Conservation (phyloP, 768 basidiomycete species). For the Phaeolepiota aurea region DNA sequence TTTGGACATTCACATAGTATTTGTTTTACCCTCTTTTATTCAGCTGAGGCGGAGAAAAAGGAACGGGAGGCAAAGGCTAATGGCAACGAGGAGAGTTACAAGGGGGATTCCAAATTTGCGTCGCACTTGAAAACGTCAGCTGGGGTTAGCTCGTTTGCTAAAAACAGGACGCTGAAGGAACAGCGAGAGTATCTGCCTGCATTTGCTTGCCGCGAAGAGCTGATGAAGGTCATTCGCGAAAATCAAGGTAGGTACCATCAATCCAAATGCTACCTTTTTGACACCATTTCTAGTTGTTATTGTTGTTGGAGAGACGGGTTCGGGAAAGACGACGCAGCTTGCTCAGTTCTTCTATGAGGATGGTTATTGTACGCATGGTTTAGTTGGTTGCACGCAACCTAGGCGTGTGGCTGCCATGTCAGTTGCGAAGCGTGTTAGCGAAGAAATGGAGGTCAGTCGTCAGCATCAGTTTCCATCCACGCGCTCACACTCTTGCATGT, state of each 20-base stretch:
- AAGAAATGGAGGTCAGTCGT: constrained; percentile 88
- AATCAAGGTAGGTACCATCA: constrained; percentile 72
- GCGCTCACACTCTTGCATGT: background rate
- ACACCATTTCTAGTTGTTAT: constrained; percentile 56
- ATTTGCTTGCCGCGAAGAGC: constrained; percentile 92
- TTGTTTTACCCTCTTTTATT: constrained; percentile 21
- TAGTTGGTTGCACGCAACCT: constrained; percentile 97
- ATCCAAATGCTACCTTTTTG: constrained; percentile 5
- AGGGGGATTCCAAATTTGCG: constrained; percentile 96
- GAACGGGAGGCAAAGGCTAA: constrained; percentile 44
- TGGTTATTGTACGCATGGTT: constrained; percentile 82
- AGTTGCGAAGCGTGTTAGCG: constrained; percentile 98
- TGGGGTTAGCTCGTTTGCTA: constrained; percentile 77
- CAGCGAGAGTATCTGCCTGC: constrained; percentile 96
- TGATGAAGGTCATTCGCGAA: constrained; percentile 82
- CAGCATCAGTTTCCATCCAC: background rate
- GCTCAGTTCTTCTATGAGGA: constrained; percentile 96
- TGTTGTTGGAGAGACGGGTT: constrained; percentile 99
- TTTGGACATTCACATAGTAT: constrained; percentile 77
- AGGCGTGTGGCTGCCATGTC: constrained; percentile 99
- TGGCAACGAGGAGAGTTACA: constrained; percentile 66
- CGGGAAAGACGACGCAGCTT: constrained; percentile 96
- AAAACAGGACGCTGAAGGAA: constrained; percentile 78
- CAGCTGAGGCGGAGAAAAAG: constrained; percentile 50
- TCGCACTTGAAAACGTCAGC: constrained; percentile 76